A percentile compares a stretch with the other conserved stretches of the same genome.
These are phyloP conservation scores for Apiospora phragmitis DNA, from an alignment of 2,329 filamentous ascomycete species.

Conservation along the genomic window DNA sequence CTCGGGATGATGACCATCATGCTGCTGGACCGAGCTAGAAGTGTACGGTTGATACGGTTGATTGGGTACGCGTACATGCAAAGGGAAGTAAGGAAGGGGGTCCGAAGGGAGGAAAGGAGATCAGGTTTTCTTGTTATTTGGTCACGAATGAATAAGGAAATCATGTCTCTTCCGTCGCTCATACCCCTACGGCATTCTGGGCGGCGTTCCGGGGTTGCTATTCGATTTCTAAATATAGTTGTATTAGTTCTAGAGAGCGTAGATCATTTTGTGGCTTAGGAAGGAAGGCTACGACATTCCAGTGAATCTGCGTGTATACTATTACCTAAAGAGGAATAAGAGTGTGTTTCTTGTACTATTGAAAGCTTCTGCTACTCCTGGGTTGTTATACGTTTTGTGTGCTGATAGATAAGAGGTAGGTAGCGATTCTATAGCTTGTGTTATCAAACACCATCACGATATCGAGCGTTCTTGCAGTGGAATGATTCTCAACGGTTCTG, in stretches of 20 bases:
- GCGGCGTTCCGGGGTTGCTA: not conserved
- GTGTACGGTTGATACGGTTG: too few species aligned
- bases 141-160: not conserved
- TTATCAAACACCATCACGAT: not conserved
- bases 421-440: not conserved
- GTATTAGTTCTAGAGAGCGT: not conserved
- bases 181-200: not conserved
- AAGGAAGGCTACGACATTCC: not conserved
- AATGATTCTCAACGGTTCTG: not conserved
- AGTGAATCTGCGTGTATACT: not conserved
- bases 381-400: not conserved
- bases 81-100: not conserved
- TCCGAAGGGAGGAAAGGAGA: not conserved
- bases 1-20: constrained; percentile 24
- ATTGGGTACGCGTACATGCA: not conserved
- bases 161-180: not conserved
- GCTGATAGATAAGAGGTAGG: not conserved
- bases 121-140: not conserved
- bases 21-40: constrained; percentile 21
- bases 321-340: not conserved
- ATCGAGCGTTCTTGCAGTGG: not conserved
- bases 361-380: not conserved
- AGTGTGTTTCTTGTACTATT: not conserved
- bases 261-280: not conserved
- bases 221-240: not conserved